A percentile compares a stretch with the other conserved stretches of the same genome.
Evolutionary conservation across 257 asterid species (phyloP).

Genomic region (Eucommia ulmoides): DNA sequence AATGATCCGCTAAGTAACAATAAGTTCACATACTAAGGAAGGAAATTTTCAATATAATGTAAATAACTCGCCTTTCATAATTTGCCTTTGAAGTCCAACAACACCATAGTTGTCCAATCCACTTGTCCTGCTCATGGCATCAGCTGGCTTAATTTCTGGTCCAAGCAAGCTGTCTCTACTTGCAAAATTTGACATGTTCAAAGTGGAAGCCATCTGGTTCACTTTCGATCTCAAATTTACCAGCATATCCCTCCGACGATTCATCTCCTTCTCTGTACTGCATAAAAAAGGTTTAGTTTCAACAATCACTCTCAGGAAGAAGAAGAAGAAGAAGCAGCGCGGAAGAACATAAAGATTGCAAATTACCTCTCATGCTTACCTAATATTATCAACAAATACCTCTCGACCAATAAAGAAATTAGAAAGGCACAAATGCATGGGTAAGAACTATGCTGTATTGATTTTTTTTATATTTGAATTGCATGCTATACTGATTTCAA

Average conservation of each 20-base stretch:
- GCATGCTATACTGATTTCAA: no score
- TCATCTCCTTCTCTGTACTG: slow-evolving; percentile 87
- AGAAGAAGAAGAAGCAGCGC: no score
- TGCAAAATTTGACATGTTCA: slow-evolving; percentile 85
- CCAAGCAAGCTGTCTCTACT: slow-evolving; percentile 91
- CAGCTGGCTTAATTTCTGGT: slow-evolving; percentile 77
- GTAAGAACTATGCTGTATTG: no score
- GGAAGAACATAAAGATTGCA: not conserved
- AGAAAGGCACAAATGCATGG: no score
- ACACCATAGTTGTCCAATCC: slow-evolving; percentile 80
- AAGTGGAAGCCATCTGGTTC: slow-evolving; percentile 68
- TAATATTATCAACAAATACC: not conserved
- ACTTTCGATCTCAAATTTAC: slow-evolving; percentile 60
- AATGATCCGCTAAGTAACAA: not conserved
- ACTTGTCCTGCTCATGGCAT: slow-evolving; percentile 65
- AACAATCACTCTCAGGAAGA: slow-evolving; percentile 2
- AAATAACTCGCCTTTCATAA: slow-evolving; percentile 68
- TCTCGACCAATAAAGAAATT: no score
- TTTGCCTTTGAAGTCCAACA: slow-evolving; percentile 86
- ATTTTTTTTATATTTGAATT: no score
- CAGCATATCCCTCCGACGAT: slow-evolving; percentile 79
- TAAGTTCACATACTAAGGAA: slow-evolving; percentile 1
- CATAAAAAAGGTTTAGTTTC: slow-evolving; percentile 10
- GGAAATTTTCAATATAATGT: slow-evolving; percentile 1
- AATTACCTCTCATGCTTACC: not conserved